A percentile compares a stretch with the other conserved stretches of the same genome.
Evolutionary conservation across 164 flowering plant species (phyloP).

Genomic region (Akebia trifoliata): DNA sequence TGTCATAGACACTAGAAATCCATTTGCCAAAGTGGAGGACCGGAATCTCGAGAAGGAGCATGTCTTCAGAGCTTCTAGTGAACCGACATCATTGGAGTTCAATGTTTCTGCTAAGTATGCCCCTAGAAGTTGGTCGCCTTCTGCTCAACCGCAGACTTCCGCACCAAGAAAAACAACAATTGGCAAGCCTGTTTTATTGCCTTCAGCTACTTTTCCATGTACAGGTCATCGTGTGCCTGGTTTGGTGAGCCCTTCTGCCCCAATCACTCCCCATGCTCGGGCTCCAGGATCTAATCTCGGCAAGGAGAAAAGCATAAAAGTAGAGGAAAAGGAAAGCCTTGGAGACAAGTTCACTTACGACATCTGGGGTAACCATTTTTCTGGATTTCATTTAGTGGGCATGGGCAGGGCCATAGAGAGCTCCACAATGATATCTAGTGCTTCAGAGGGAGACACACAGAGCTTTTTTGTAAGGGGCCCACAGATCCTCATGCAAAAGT

Average conservation of each 20-base stretch:
- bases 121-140: constrained; percentile 7
- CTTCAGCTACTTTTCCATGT: constrained; percentile 65
- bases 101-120: constrained; percentile 16
- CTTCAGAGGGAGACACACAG: constrained; percentile 35
- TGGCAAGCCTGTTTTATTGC: constrained; percentile 40
- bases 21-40: constrained; percentile 20
- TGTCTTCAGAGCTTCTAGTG: constrained; percentile 11
- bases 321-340: constrained; percentile 23
- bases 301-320: constrained; percentile 21
- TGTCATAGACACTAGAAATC: constrained; percentile 23
- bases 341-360: constrained; percentile 53
- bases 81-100: constrained; percentile 13
- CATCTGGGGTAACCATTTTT: constrained; percentile 87
- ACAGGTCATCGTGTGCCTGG: constrained; percentile 24
- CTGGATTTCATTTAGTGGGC: constrained; percentile 34
- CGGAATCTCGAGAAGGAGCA: constrained; percentile 17
- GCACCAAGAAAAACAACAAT: constrained; percentile 17
- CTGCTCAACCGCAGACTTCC: constrained; percentile 26
- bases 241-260: constrained; percentile 19
- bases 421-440: constrained; percentile 23
- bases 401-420: constrained; percentile 23
- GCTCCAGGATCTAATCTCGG: constrained; percentile 82
- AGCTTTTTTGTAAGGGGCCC: constrained; percentile 83
- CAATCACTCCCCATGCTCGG: constrained; percentile 56
- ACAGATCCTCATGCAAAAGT: constrained; percentile 35